Conservation (phyloP, 257 asterid genomes). For the Solanum sparsipilum region DNA sequence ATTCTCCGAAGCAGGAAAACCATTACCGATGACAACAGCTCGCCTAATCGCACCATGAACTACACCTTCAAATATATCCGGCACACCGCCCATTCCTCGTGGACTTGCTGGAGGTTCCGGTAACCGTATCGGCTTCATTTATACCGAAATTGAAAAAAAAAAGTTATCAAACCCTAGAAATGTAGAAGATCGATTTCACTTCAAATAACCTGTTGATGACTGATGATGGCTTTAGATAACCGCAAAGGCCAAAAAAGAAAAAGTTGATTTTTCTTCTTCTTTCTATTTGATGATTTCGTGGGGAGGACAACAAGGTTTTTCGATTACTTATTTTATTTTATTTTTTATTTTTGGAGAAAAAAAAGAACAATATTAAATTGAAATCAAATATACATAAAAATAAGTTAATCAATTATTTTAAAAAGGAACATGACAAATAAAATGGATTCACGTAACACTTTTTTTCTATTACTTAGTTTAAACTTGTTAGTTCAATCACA, state of each 20-base stretch:
- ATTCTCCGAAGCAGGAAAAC: constrained; percentile 84
- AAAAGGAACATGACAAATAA: too few relatives aligned
- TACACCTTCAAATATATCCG: constrained; percentile 84
- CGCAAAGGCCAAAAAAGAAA: neutral
- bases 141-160: neutral
- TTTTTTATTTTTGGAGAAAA: neutral
- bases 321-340: neutral
- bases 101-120: constrained; percentile 96
- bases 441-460: too few relatives aligned
- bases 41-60: constrained; percentile 68
- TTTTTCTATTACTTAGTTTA: neutral
- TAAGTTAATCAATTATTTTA: too few relatives aligned
- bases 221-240: neutral
- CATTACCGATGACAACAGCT: constrained; percentile 85
- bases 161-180: neutral
- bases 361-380: neutral
- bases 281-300: neutral
- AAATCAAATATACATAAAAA: neutral
- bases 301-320: neutral
- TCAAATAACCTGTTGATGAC: neutral
- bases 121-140: constrained; percentile 86
- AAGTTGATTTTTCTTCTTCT: neutral
- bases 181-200: neutral
- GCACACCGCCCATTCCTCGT: constrained; percentile 45
- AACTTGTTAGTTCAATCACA: neutral